Evolutionary conservation across 257 asterid genomes (phyloP).

Genomic region (Solanum appendiculatum): DNA sequence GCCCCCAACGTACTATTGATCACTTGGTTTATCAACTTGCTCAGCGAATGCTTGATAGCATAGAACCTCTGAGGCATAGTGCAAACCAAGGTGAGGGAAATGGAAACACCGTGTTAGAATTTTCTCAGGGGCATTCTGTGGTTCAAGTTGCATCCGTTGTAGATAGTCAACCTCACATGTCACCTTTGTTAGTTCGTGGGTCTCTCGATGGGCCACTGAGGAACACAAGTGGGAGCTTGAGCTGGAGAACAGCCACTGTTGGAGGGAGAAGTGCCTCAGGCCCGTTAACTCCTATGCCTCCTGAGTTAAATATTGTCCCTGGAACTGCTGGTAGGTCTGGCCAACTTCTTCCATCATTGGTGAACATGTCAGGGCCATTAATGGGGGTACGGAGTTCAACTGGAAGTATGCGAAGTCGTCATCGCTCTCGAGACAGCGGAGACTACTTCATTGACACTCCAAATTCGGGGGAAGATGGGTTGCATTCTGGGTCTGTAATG

Average conservation of each 20-base stretch:
- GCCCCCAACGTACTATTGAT: conserved; percentile 97
- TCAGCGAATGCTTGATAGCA: conserved; percentile 91
- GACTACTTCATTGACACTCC: conserved; percentile 95
- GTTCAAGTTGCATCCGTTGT: conserved; percentile 65
- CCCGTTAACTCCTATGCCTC: conserved; percentile 87
- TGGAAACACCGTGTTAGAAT: conserved; percentile 72
- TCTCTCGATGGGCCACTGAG: conserved; percentile 93
- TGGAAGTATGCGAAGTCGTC: conserved; percentile 96
- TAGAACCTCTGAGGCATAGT: conserved; percentile 56
- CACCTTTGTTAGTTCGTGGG: conserved; percentile 95
- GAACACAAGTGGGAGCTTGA: conserved; percentile 94
- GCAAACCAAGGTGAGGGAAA: conserved; percentile 62
- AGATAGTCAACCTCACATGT: conserved; percentile 96
- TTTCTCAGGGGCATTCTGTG: conserved; percentile 82
- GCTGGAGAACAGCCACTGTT: conserved; percentile 96
- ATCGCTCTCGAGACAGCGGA: conserved; percentile 93
- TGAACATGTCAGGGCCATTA: conserved; percentile 96
- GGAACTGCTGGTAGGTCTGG: conserved; percentile 89
- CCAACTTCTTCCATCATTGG: conserved; percentile 88
- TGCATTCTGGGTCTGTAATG: conserved; percentile 54
- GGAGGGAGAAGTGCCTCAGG: conserved; percentile 99
- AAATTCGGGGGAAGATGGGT: conserved; percentile 86
- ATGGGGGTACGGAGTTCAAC: conserved; percentile 95
- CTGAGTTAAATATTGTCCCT: conserved; percentile 83
- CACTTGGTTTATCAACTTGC: conserved; percentile 98